Percentiles rank a stretch among this genome's conserved stretches.
Evolutionary conservation across 192 early-diverging fungal genomes (phyloP).

Genomic region (Oehlia diaphana): DNA sequence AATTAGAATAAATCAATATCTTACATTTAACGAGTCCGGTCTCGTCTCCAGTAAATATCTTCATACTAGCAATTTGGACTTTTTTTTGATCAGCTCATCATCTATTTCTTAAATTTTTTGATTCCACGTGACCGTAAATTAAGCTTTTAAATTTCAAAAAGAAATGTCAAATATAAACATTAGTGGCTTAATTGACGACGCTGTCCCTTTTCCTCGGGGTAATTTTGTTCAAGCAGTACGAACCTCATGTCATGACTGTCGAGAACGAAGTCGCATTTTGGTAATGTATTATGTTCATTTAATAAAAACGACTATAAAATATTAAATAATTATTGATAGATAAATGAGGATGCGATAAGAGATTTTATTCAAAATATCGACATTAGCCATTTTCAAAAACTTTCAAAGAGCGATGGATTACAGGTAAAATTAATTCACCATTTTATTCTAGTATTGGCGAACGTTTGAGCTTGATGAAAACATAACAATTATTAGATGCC

Average conservation of each 20-base stretch:
- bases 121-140: no score
- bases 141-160: no score
- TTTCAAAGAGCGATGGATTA: not conserved
- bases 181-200: not conserved
- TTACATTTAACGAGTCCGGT: slow-evolving; percentile 45
- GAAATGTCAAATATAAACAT: not conserved
- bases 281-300: not conserved
- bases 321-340: not conserved
- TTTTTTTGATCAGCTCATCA: not conserved
- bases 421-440: not conserved
- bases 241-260: not conserved
- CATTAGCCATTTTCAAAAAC: not conserved
- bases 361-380: not conserved
- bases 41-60: slow-evolving; percentile 46
- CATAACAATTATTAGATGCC: slow-evolving; percentile 48
- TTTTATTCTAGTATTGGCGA: not conserved
- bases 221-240: not conserved
- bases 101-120: not conserved
- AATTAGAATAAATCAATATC: not conserved
- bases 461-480: not conserved
- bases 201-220: not conserved
- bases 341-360: not conserved
- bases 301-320: not conserved
- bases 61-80: not conserved
- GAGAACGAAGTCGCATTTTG: not conserved